phyloP scores from a whole-genome alignment of 1,284 basidiomycete genomes.

The Exobasidium cylindrosporum region DNA sequence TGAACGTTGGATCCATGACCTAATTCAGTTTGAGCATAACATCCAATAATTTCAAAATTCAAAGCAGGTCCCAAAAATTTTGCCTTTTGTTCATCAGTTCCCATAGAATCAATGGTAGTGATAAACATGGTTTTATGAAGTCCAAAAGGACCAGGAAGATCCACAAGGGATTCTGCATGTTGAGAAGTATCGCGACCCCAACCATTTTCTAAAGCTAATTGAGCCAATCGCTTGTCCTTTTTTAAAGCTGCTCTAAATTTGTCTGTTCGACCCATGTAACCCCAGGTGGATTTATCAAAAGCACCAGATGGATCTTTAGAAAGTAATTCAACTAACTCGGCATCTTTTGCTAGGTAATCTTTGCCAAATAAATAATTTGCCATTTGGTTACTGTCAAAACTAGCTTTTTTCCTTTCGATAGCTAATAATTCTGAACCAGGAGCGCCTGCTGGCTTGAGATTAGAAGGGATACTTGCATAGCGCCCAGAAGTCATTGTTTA shows the following conservation, averaged over 20 bases:
- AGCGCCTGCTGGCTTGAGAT: conserved; percentile 45
- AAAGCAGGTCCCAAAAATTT: conserved; percentile 41
- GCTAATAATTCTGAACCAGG: conserved; percentile 39
- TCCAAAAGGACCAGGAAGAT: conserved; percentile 31
- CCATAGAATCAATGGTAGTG: conserved; percentile 47
- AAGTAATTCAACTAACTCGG: conserved; percentile 61
- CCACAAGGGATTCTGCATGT: conserved; percentile 41
- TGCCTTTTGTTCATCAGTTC: conserved; percentile 44
- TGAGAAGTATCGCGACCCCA: conserved; percentile 30
- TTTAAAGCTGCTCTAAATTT: conserved; percentile 51
- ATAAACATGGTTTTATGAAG: conserved; percentile 50
- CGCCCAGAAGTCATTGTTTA: background rate
- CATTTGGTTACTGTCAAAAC: conserved; percentile 43
- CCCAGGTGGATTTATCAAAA: conserved; percentile 68
- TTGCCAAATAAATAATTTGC: conserved; percentile 45
- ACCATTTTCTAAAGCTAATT: conserved; percentile 57
- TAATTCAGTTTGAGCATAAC: conserved; percentile 49
- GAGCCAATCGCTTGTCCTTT: conserved; percentile 55
- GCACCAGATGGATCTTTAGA: conserved; percentile 60
- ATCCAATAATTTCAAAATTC: conserved; percentile 44
- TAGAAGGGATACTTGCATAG: conserved; percentile 24
- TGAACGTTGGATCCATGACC: conserved; percentile 49
- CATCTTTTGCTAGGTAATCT: conserved; percentile 55
- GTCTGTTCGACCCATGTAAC: conserved; percentile 52
- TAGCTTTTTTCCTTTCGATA: conserved; percentile 43